phyloP scores from a whole-genome alignment of 805 yeast species.

The Ogataea haglerorum region DNA sequence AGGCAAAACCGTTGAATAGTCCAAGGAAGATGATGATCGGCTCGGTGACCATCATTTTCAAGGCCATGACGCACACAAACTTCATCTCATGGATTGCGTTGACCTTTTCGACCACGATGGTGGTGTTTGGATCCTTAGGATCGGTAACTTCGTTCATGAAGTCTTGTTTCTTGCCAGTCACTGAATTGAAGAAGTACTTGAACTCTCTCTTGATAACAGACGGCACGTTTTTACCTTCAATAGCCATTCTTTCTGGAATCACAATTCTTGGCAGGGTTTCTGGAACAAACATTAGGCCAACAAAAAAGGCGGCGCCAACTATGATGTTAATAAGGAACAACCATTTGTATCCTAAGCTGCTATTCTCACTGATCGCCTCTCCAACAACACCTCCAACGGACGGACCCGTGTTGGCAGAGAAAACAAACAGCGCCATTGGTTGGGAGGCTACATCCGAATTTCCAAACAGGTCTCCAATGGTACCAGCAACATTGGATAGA shows the following conservation, averaged over 20 bases:
- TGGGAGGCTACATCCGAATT: conserved; percentile 35
- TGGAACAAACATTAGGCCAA: conserved; percentile 28
- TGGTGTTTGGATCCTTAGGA: conserved; percentile 16
- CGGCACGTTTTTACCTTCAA: conserved; percentile 24
- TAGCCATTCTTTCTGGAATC: conserved; percentile 30
- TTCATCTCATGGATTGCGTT: conserved; percentile 28
- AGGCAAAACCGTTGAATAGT: conserved; percentile 36
- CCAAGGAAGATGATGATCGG: conserved; percentile 35
- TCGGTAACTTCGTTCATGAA: conserved; percentile 20
- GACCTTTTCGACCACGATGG: conserved; percentile 24
- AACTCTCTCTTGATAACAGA: conserved; percentile 27
- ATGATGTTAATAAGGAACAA: conserved; percentile 33
- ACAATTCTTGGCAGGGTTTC: conserved; percentile 37
- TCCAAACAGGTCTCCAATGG: conserved; percentile 35
- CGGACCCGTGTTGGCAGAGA: conserved; percentile 36
- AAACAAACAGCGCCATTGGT: conserved; percentile 35
- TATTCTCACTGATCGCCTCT: conserved; percentile 33
- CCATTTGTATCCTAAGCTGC: conserved; percentile 32
- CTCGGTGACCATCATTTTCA: conserved; percentile 34
- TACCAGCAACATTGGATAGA: conserved; percentile 35
- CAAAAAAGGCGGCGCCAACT: conserved; percentile 26
- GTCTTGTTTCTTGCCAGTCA: conserved; percentile 21
- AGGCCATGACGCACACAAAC: conserved; percentile 32
- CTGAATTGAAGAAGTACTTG: conserved; percentile 15
- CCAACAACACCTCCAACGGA: conserved; percentile 37